Base-by-base conservation (phyloP, 2,329 filamentous ascomycete genomes). In the Cyclaneusma minus region DNA sequence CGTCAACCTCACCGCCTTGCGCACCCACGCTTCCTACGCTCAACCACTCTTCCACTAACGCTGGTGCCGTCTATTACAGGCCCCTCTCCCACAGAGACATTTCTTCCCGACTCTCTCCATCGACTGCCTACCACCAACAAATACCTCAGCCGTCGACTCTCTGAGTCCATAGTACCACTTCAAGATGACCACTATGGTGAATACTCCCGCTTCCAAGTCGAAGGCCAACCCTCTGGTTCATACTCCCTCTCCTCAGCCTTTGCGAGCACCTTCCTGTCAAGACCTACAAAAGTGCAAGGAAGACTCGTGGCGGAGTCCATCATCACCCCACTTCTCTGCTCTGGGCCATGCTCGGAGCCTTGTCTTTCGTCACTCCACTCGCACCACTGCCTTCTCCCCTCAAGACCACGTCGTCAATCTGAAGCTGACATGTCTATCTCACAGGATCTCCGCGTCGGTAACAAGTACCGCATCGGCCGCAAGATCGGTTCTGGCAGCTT, bases 401-500 rank as follows among this genome's bases (percentile, higher is more conserved):
- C n/a, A n/a, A n/a, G n/a, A n/a, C n/a, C n/a, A n/a, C n/a, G n/a
- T n/a, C n/a, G n/a, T n/a, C n/a, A n/a, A n/a, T n/a, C n/a, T n/a
- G n/a, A n/a, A n/a, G 26, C 26, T 5, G 21, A 24, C 20, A 17
- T 17, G 13, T 23, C 26, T 9, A 24, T 28, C 20, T 13, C 24
- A 12, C 47, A 95, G 87, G 89, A 98, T 72, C 75, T 98, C 48
- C 84, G 89, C 50, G 89, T 98, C 59, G 89, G 89, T 58, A 95
- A 95, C 58, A 95, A 98, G 54, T 98, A 98, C 73, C 84, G 89
- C 47, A 95, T 98, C 56, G 89, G 89, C 54, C 83, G 89, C 47
- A 98, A 98, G 70, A 98, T 98, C 49, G 89, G 89, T 44, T 93
- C 84, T 43, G 89, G 89, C 42, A 85, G 77, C 49, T 98, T 98